phyloP scores from a whole-genome alignment of 768 basidiomycete species.

The Leucocoprinus sp. region DNA sequence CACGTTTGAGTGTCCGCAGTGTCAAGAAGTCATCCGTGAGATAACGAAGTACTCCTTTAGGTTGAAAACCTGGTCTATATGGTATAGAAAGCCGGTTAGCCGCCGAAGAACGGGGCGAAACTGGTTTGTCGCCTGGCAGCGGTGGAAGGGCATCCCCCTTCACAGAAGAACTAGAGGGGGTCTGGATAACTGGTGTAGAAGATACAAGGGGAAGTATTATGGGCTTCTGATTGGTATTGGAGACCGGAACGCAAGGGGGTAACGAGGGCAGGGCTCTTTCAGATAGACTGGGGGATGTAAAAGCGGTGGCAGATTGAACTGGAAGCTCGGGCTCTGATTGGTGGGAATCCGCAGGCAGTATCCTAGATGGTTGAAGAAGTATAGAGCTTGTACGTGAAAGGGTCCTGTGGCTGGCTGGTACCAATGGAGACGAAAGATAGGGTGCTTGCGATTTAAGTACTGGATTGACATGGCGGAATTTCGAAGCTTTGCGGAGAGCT shows the following conservation, averaged over 20 bases:
- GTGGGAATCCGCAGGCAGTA: not conserved
- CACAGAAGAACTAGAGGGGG: not conserved
- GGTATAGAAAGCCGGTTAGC: slow-evolving; percentile 35
- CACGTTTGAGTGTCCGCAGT: slow-evolving; percentile 29
- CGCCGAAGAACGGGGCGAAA: slow-evolving; percentile 7
- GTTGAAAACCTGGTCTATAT: slow-evolving; percentile 92
- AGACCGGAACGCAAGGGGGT: not conserved
- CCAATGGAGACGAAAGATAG: slow-evolving; percentile 25
- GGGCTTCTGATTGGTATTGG: not conserved
- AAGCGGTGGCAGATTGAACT: not conserved
- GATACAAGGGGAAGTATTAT: not conserved
- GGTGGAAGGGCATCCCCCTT: not conserved
- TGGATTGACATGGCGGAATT: slow-evolving; percentile 24
- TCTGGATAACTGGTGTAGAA: not conserved
- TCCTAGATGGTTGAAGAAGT: slow-evolving; percentile 3
- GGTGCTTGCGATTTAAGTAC: slow-evolving; percentile 25
- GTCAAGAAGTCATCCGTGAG: slow-evolving; percentile 79
- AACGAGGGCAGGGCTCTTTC: slow-evolving; percentile 9
- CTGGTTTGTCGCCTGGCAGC: not conserved
- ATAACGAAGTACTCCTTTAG: slow-evolving; percentile 71
- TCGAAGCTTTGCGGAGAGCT: slow-evolving; percentile 40
- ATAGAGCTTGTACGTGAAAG: slow-evolving; percentile 21
- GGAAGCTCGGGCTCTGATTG: slow-evolving; percentile 6
- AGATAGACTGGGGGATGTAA: slow-evolving; percentile 2
- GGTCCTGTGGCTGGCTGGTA: slow-evolving; percentile 15